Percentiles rank a stretch among this genome's conserved stretches.
Evolutionary conservation across 805 yeast genomes (phyloP).

Genomic region (Cephaloascus albidus): DNA sequence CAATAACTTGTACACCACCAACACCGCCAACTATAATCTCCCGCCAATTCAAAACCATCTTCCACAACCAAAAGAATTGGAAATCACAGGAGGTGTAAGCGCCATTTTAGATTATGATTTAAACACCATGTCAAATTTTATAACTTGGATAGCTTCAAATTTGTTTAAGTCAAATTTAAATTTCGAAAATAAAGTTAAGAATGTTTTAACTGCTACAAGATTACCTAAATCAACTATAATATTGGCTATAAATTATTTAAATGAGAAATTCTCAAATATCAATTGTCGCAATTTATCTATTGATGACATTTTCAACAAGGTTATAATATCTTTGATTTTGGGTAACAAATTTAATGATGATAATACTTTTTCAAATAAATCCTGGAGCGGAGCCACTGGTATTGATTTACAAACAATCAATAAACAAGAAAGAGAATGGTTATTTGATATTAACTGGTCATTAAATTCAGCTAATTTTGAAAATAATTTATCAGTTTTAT

Average conservation of each 20-base stretch:
- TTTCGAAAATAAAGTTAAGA: conserved; percentile 50
- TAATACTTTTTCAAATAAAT: conserved; percentile 88
- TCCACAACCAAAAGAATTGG: conserved; percentile 5
- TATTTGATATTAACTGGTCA: conserved; percentile 50
- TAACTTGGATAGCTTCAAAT: conserved; percentile 65
- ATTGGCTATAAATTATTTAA: conserved; percentile 69
- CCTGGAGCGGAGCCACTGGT: conserved; percentile 97
- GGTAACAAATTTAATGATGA: conserved; percentile 96
- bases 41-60: conserved; percentile 4
- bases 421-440: conserved; percentile 62
- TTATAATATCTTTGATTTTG: conserved; percentile 64
- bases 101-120: conserved; percentile 75
- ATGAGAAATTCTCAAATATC: conserved; percentile 38
- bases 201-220: conserved; percentile 80
- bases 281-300: conserved; percentile 3
- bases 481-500: conserved; percentile 26
- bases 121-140: conserved; percentile 68
- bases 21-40: conserved; percentile 2
- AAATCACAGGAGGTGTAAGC: conserved; percentile 63
- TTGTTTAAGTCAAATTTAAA: conserved; percentile 41
- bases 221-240: conserved; percentile 76
- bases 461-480: conserved; percentile 32
- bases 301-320: conserved; percentile 37
- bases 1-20: conserved; percentile 5
- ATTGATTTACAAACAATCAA: conserved; percentile 54